These are phyloP conservation scores for Tricholoma hemisulphureum DNA, from an alignment of 768 basidiomycete genomes.

Conservation along the genomic window DNA sequence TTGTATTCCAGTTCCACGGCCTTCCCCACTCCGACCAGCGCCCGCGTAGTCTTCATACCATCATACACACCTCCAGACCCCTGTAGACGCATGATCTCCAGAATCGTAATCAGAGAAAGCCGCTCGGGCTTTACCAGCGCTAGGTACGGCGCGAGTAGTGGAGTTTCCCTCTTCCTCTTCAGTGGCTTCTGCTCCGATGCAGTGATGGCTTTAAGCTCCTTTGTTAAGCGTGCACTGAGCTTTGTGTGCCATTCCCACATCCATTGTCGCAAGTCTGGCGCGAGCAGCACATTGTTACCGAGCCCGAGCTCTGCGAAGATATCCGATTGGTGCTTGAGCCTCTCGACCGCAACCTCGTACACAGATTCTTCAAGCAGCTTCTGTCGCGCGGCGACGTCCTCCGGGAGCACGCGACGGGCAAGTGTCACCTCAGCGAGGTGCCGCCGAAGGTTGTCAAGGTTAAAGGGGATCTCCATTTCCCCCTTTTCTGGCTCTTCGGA, in stretches of 20 bases:
- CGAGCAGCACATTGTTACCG: conserved; percentile 41
- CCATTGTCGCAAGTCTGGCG: conserved; percentile 62
- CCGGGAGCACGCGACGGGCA: conserved; percentile 60
- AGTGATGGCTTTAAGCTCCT: conserved; percentile 49
- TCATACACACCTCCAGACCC: conserved; percentile 73
- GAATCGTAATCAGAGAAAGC: conserved; percentile 83
- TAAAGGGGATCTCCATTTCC: conserved; percentile 62
- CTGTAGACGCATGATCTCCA: conserved; percentile 82
- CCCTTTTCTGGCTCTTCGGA: conserved; percentile 15
- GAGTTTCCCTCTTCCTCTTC: not conserved
- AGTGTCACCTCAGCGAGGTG: conserved; percentile 65
- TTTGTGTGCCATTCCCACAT: conserved; percentile 85
- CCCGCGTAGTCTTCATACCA: conserved; percentile 89
- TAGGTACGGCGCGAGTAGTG: conserved; percentile 64
- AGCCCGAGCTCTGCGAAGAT: conserved; percentile 59
- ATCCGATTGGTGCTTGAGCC: conserved; percentile 62
- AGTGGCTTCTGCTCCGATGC: conserved; percentile 29
- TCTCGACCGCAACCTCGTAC: conserved; percentile 76
- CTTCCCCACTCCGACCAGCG: conserved; percentile 74
- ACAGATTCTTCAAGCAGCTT: conserved; percentile 82
- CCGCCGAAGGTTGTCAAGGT: conserved; percentile 66
- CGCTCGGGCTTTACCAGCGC: conserved; percentile 71
- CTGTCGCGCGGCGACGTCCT: conserved; percentile 73
- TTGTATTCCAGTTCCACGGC: conserved; percentile 92
- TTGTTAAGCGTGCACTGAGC: conserved; percentile 49